Evolutionary conservation across 805 yeast species (phyloP).

Genomic region (Candida parachauliodes): DNA sequence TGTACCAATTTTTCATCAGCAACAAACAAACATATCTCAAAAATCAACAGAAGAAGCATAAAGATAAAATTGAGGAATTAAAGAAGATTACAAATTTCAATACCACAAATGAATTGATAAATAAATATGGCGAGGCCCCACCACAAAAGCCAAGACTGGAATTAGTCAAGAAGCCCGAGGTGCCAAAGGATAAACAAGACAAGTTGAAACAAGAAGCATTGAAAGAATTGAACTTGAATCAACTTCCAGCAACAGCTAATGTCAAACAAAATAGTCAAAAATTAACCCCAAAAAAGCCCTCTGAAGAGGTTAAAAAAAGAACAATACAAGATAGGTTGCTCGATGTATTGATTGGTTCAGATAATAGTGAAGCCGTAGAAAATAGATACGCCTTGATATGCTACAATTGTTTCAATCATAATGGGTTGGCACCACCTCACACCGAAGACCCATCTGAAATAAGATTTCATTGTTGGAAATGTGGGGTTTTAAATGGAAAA

Average conservation of each 20-base stretch:
- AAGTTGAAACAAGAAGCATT: conserved; percentile 5
- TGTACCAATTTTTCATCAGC: conserved; percentile 19
- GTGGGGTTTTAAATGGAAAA: conserved; percentile 46
- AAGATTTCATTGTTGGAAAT: conserved; percentile 60
- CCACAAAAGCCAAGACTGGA: not conserved
- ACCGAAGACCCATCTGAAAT: conserved; percentile 45
- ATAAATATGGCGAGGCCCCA: conserved; percentile 40
- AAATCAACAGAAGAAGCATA: conserved; percentile 43
- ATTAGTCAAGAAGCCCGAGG: too few relatives aligned
- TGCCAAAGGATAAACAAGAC: not conserved
- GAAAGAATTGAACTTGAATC: conserved; percentile 9
- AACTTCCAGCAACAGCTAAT: conserved; percentile 4
- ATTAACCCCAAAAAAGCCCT: not conserved
- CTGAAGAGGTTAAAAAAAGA: conserved; percentile 8
- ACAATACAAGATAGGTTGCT: conserved; percentile 36
- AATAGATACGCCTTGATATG: conserved; percentile 73
- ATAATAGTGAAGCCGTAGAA: conserved; percentile 61
- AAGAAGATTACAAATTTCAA: conserved; percentile 72
- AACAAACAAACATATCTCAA: conserved; percentile 17
- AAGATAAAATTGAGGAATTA: conserved; percentile 58
- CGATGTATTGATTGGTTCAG: conserved; percentile 44
- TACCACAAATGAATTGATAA: conserved; percentile 69
- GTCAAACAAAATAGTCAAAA: not conserved
- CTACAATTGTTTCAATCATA: conserved; percentile 59
- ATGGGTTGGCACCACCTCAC: conserved; percentile 80